Conservation (phyloP, 306 rosid species). For the Prunus salicina region DNA sequence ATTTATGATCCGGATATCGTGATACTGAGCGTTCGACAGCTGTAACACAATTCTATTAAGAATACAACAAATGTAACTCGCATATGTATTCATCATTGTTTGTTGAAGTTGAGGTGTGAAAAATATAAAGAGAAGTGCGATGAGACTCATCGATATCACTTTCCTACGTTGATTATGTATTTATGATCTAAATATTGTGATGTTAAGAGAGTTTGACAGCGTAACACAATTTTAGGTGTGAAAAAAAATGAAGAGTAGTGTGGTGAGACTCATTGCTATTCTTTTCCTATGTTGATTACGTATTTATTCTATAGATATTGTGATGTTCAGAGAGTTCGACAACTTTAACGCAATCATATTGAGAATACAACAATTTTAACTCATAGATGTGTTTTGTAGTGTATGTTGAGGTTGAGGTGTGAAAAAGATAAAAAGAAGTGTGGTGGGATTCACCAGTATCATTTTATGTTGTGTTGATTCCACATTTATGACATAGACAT, state of each 20-base stretch:
- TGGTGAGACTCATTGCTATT: background rate
- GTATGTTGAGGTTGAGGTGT: background rate
- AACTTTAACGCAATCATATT: background rate
- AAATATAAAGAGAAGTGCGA: background rate
- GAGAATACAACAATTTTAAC: no score
- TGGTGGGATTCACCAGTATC: no score
- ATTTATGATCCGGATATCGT: background rate
- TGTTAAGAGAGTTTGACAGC: background rate
- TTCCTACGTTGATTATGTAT: background rate
- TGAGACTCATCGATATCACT: background rate
- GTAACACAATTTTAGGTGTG: background rate
- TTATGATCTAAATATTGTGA: background rate
- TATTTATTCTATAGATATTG: background rate
- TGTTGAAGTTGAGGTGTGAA: background rate
- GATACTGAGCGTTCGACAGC: rapidly evolving
- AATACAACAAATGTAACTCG: background rate
- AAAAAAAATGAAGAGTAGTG: no score
- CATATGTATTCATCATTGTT: no score
- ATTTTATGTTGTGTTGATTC: no score
- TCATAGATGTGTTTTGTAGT: background rate
- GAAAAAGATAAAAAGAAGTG: background rate
- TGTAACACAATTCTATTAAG: background rate
- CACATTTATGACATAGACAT: no score
- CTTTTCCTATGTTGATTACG: no score
- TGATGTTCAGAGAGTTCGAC: background rate